Percentiles rank a stretch among this genome's conserved stretches.
Evolutionary conservation across 2,329 filamentous ascomycete species (phyloP).

Genomic region (Trichothecium sympodiale): DNA sequence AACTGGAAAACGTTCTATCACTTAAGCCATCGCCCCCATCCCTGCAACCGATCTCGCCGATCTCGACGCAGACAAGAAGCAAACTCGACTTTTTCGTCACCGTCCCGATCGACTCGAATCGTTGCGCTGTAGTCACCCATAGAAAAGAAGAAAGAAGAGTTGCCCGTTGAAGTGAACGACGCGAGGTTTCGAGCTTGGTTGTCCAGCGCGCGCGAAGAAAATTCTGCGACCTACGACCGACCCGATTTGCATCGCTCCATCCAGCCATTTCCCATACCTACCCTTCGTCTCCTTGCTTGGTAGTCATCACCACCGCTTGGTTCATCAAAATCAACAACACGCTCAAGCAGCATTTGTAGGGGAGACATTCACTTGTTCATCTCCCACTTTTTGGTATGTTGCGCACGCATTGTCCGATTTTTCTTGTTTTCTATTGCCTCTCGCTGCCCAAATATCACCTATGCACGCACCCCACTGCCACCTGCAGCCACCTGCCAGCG

Average conservation of each 20-base stretch:
- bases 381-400: constrained; percentile 63
- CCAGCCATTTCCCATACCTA: not conserved
- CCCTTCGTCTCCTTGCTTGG: not conserved
- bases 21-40: constrained; percentile 16
- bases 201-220: constrained; percentile 7
- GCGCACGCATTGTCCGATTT: constrained; percentile 2
- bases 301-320: not conserved
- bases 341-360: constrained; percentile 40
- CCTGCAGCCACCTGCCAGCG: not conserved
- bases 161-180: constrained; percentile 16
- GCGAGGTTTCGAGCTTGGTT: constrained; percentile 5
- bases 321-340: not conserved
- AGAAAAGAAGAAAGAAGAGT: constrained; percentile 18
- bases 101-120: constrained; percentile 20
- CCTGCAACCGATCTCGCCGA: constrained; percentile 23
- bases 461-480: too few species aligned
- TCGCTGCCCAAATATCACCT: constrained; percentile 4
- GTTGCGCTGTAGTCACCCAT: constrained; percentile 23
- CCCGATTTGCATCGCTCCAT: not conserved
- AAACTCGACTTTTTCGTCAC: constrained; percentile 16
- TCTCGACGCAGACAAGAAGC: constrained; percentile 17
- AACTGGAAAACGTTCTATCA: constrained; percentile 32
- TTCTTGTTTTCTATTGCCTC: constrained; percentile 13
- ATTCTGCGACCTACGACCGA: constrained; percentile 5
- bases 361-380: constrained; percentile 99